Percentiles rank a stretch among this genome's conserved stretches.
Evolutionary conservation across 2,329 filamentous ascomycete species (phyloP).

Genomic region (Aspergillus tubingensis): DNA sequence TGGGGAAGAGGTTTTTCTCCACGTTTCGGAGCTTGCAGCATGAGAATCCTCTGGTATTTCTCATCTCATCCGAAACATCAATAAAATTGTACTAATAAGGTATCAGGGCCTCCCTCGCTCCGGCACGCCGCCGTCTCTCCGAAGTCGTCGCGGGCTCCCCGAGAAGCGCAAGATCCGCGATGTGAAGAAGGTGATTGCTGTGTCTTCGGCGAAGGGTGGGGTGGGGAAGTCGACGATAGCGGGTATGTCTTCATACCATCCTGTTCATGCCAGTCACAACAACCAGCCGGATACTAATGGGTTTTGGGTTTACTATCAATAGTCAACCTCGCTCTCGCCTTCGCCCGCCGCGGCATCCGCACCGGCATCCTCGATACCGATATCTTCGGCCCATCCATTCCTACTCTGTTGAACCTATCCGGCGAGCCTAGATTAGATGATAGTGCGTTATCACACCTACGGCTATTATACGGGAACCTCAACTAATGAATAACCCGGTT

Average conservation of each 20-base stretch:
- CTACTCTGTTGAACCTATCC: slow-evolving; percentile 80
- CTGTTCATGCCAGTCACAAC: too few relatives aligned
- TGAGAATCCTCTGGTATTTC: slow-evolving; percentile 80
- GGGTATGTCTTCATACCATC: slow-evolving; percentile 50
- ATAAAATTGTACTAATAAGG: not conserved
- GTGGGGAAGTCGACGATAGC: slow-evolving; percentile 96
- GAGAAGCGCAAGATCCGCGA: slow-evolving; percentile 77
- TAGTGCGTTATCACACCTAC: slow-evolving; percentile 54
- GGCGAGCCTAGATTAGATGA: slow-evolving; percentile 75
- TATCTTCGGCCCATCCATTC: slow-evolving; percentile 94
- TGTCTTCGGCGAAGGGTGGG: slow-evolving; percentile 96
- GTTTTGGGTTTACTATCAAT: not conserved
- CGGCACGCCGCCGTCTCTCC: slow-evolving; percentile 66
- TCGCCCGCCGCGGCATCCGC: slow-evolving; percentile 77
- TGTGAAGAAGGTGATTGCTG: slow-evolving; percentile 90
- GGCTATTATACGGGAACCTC: not conserved
- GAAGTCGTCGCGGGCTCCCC: slow-evolving; percentile 77
- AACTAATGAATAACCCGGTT: not conserved
- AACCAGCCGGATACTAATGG: not conserved
- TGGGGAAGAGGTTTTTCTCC: slow-evolving; percentile 56
- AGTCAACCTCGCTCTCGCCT: slow-evolving; percentile 81
- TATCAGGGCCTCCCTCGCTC: slow-evolving; percentile 78
- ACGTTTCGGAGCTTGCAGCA: slow-evolving; percentile 60
- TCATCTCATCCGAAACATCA: not conserved
- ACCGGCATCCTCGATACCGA: slow-evolving; percentile 92